Evolutionary conservation across 2,329 filamentous ascomycete species (phyloP), one percentile per base, ranked within the genome.

Genomic region (Sarocladium kiliense): DNA sequence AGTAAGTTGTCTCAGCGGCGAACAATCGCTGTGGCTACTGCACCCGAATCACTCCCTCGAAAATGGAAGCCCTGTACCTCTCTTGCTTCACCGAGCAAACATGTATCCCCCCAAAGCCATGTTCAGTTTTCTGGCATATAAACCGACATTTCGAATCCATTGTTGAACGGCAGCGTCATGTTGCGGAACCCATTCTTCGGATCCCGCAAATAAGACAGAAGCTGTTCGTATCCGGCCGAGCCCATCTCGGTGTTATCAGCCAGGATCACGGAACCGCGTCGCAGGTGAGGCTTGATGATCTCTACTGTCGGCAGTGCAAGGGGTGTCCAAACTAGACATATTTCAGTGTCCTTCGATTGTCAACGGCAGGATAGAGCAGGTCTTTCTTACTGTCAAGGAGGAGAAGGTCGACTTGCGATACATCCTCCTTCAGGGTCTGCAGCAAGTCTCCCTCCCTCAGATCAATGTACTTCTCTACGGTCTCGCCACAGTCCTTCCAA

Each of bases 351-450:
- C n/a, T 44, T 21, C 3, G 41, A 9, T 18, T 6, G 9, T 44
- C 16, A 12, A 25, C 18, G 5, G 2, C 2, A 34, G n/a, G 11
- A 23, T 26, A 21, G 14, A 23, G 3, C 12, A 3, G 14, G 7
- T 21, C 12, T 14, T 5, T 76, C 81, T 71, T 65, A 86, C 82
- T 85, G 61, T 86, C 82, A 25, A 86, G 70, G 23, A 85, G 66
- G 16, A 86, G 60, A 19, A 86, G 69, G 58, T 86, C 80, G n/a
- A 86, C 69, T 27, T 73, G 62, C 1, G 74, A 72, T 23, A 85
- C 56, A 30, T 73, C 71, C 0, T 63, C 60, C 58, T 76, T 76
- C 2, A 69, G 66, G 0, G 81, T 85, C 64, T 85, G 76, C 0
- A 73, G 69, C 49, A 86, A 58, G 61, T 86, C 78, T 0, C 82